Base-by-base conservation (phyloP, 1,139 yeast genomes). In the Yamadazyma sp. region DNA sequence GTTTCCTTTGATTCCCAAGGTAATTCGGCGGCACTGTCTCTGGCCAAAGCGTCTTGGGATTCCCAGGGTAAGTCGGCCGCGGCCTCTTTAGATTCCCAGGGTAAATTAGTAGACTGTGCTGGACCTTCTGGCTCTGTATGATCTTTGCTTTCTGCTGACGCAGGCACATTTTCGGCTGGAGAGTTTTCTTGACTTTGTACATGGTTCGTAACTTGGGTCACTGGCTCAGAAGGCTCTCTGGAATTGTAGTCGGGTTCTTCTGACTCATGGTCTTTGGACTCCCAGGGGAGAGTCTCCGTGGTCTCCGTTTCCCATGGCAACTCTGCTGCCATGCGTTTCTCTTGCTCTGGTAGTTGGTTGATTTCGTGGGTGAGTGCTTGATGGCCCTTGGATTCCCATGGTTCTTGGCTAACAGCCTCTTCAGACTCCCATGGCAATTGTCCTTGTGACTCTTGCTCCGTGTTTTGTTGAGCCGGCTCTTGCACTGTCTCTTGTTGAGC, bases 351-450 rank as follows among this genome's bases (percentile, higher is more conserved):
- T 23, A 17, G 12, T 11, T 18, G 15, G 22, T 20, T 20, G 22
- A 20, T 20, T 8, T 20, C 22, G 5, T 20, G 8, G 8, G 22
- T 8, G 8, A 20, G 22, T 8, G 22, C 8, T 8, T 20, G 22
- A 6, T 5, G 22, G 22, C 8, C 22, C 22, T 5, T 8, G 22
- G n/a, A n/a, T n/a, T 28, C 18, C 15, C n/a, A 8, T 5, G 10
- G 31, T 14, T 10, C 15, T 14, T 15, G 11, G 10, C 17, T 28
- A 5, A 4, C 11, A 28, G 31, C 17, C 17, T 28, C 31, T 15
- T 28, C 17, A 28, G 31, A n/a, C 17, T 28, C 31, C 31, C 31
- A 28, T 4, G 31, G 31, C 8, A 28, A 16, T 11, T 5, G 31
- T 20, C 33, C 33, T n/a, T 20, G 24, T 7, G 31, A 18, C 17